These are phyloP conservation scores for Xylariaceae sp. DNA, from an alignment of 2,329 filamentous ascomycete species.

Conservation along the genomic window DNA sequence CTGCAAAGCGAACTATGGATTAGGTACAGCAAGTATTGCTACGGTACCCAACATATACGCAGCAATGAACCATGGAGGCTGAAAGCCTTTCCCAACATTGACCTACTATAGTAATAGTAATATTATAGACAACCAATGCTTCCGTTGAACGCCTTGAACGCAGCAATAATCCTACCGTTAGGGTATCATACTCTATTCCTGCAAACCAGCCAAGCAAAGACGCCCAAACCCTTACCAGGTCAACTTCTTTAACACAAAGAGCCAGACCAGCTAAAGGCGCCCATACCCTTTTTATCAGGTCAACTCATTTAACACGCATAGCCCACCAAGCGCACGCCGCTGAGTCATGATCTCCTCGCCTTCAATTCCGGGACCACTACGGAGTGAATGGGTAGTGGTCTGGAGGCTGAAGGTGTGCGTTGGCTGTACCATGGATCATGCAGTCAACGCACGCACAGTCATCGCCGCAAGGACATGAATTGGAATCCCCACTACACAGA, in stretches of 20 bases:
- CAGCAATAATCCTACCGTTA: conserved; percentile 13
- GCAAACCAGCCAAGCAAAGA: conserved; percentile 5
- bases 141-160: background rate
- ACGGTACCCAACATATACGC: no score
- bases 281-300: background rate
- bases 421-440: conserved; percentile 52
- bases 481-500: conserved; percentile 58
- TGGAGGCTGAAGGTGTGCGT: background rate
- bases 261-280: no score
- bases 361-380: background rate
- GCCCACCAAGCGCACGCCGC: background rate
- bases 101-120: no score
- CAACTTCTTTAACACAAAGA: no score
- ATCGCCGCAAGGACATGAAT: conserved; percentile 64
- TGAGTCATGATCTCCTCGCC: background rate
- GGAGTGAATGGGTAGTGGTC: conserved; percentile 19
- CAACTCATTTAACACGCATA: background rate
- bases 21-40: no score
- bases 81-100: no score
- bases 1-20: no score
- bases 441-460: conserved; percentile 66
- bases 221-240: background rate
- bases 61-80: no score
- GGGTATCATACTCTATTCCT: conserved; percentile 28
- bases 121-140: conserved; percentile 3